phyloP scores from a whole-genome alignment of 257 asterid genomes.

The Eustoma russellianum region DNA sequence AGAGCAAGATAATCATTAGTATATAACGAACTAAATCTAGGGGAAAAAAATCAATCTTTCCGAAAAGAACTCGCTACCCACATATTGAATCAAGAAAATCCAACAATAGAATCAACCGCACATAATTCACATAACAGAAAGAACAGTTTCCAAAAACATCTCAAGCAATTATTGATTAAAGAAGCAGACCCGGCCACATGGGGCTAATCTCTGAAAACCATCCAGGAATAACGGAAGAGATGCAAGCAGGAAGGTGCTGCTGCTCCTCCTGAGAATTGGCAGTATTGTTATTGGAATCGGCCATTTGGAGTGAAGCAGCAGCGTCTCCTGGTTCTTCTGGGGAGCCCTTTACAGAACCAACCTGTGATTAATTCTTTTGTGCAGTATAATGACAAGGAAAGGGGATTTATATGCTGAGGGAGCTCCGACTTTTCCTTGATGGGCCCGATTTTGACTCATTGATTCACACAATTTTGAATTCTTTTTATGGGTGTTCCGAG shows the following conservation, averaged over 20 bases:
- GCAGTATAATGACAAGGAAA: slow-evolving; percentile 4
- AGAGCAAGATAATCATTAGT: too few species aligned
- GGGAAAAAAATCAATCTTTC: too few species aligned
- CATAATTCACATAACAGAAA: too few species aligned
- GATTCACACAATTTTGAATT: slow-evolving; percentile 4
- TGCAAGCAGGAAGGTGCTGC: slow-evolving; percentile 24
- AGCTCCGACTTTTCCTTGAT: too few species aligned
- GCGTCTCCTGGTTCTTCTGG: slow-evolving; percentile 1
- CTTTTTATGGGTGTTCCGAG: too few species aligned
- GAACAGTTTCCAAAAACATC: too few species aligned
- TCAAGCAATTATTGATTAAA: not conserved
- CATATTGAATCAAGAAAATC: not conserved
- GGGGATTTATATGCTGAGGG: not conserved
- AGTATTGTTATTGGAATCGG: slow-evolving; percentile 16
- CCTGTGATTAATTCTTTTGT: slow-evolving; percentile 5
- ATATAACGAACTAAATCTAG: too few species aligned
- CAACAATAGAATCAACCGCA: too few species aligned
- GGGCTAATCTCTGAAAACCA: slow-evolving; percentile 98
- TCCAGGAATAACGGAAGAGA: slow-evolving; percentile 75
- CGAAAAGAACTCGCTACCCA: not conserved
- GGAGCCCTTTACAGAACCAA: slow-evolving; percentile 13
- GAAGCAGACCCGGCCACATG: slow-evolving; percentile 79
- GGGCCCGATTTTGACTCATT: not conserved
- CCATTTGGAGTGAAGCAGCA: slow-evolving; percentile 29
- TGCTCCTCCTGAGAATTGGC: slow-evolving; percentile 14